phyloP scores from a whole-genome alignment of 2,329 filamentous ascomycete species.

The Penicillium sp. region DNA sequence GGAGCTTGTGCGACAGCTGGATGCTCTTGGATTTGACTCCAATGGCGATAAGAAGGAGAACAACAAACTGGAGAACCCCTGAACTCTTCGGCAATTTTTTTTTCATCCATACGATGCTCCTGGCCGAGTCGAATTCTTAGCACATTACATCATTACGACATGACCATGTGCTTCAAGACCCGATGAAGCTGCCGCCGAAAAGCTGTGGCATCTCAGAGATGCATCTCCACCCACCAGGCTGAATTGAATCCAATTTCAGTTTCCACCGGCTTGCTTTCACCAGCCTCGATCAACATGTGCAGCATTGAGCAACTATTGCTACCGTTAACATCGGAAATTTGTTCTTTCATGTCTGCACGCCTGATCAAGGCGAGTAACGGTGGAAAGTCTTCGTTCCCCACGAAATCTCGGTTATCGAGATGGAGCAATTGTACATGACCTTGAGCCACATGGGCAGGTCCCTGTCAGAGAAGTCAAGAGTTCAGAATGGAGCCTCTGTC shows the following conservation, averaged over 20 bases:
- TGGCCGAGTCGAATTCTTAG: not conserved
- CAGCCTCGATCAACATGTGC: not conserved
- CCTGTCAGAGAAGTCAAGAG: not conserved
- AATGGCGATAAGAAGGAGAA: slow-evolving; percentile 64
- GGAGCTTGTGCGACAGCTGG: slow-evolving; percentile 84
- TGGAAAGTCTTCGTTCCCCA: not conserved
- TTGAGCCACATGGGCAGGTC: not conserved
- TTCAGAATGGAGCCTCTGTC: not conserved
- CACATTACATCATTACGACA: not conserved
- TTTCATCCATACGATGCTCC: not conserved
- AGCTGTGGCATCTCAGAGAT: not conserved
- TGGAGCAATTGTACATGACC: not conserved
- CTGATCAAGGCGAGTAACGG: not conserved
- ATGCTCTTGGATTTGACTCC: slow-evolving; percentile 76
- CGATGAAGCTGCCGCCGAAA: not conserved
- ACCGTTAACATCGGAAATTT: not conserved
- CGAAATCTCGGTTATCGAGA: not conserved
- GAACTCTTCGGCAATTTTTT: not conserved
- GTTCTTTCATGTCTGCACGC: not conserved
- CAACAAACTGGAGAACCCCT: slow-evolving; percentile 17
- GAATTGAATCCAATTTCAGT: not conserved
- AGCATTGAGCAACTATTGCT: not conserved
- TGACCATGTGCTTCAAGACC: not conserved
- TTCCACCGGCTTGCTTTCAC: not conserved
- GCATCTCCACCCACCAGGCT: not conserved